phyloP scores from a whole-genome alignment of 1,284 basidiomycete genomes.

The Agroathelia rolfsii region DNA sequence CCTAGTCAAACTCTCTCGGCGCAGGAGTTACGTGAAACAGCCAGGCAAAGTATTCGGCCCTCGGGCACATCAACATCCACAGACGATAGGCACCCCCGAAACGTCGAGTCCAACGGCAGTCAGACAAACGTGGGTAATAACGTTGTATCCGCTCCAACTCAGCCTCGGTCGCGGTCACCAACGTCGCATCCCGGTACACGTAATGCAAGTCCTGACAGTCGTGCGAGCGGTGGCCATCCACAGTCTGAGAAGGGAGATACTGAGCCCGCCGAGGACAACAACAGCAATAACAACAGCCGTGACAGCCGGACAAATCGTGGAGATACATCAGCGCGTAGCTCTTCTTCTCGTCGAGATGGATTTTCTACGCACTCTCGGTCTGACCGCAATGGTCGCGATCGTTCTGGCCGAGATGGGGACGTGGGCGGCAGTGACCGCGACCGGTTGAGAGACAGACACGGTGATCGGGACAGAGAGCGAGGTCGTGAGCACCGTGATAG shows the following conservation, averaged over 20 bases:
- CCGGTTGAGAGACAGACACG: conserved; percentile 27
- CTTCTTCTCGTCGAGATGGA: conserved; percentile 32
- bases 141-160: conserved; percentile 43
- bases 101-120: too few species aligned
- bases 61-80: conserved; percentile 20
- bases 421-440: conserved; percentile 13
- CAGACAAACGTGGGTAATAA: too few species aligned
- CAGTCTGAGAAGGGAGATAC: conserved; percentile 39
- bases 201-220: conserved; percentile 63
- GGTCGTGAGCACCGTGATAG: conserved; percentile 19
- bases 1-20: conserved; percentile 75
- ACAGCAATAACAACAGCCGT: conserved; percentile 41
- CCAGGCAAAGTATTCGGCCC: conserved; percentile 49
- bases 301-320: conserved; percentile 34
- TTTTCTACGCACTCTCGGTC: conserved; percentile 35
- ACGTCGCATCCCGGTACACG: conserved; percentile 56
- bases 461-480: conserved; percentile 35
- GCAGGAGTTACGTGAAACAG: conserved; percentile 70
- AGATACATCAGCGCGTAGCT: conserved; percentile 33
- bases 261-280: too few species aligned
- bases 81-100: conserved; percentile 31
- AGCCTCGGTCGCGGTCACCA: conserved; percentile 57
- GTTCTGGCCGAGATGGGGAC: conserved; percentile 13
- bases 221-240: conserved; percentile 52
- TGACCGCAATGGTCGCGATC: conserved; percentile 32